Evolutionary conservation across 331 rosid species (phyloP).

Genomic region (Acacia concinna): DNA sequence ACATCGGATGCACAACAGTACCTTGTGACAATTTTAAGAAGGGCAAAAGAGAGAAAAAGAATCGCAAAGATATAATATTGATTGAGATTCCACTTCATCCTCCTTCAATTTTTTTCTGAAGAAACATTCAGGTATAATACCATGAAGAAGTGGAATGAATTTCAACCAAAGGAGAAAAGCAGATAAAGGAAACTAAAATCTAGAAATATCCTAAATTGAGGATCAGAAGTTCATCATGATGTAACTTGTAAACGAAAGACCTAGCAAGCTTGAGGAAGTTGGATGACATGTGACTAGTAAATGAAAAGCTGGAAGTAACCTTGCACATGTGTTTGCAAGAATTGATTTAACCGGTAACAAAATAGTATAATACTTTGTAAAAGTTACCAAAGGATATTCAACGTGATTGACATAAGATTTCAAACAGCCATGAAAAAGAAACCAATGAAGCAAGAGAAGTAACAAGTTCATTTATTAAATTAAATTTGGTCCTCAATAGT

Average conservation of each 20-base stretch:
- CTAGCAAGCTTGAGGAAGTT: neutral
- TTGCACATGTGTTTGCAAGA: neutral
- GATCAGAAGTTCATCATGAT: neutral
- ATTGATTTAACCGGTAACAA: neutral
- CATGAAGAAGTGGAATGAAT: neutral
- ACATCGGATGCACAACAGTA: neutral
- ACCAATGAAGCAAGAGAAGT: neutral
- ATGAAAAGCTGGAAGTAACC: neutral
- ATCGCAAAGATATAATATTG: neutral
- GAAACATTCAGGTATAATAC: neutral
- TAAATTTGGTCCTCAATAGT: neutral
- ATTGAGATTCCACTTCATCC: neutral
- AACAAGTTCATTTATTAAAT: neutral
- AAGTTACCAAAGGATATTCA: neutral
- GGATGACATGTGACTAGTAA: neutral
- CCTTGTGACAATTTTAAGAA: neutral
- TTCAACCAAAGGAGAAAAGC: neutral
- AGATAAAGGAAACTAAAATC: neutral
- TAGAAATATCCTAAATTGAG: neutral
- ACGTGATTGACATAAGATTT: neutral
- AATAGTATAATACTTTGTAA: neutral
- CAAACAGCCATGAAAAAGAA: neutral
- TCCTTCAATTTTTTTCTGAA: neutral
- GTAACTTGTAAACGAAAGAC: neutral
- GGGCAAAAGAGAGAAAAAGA: neutral